Evolutionary conservation across 108 stramenopile genomes (phyloP).

Genomic region (Pseudonitzschia multiseries): DNA sequence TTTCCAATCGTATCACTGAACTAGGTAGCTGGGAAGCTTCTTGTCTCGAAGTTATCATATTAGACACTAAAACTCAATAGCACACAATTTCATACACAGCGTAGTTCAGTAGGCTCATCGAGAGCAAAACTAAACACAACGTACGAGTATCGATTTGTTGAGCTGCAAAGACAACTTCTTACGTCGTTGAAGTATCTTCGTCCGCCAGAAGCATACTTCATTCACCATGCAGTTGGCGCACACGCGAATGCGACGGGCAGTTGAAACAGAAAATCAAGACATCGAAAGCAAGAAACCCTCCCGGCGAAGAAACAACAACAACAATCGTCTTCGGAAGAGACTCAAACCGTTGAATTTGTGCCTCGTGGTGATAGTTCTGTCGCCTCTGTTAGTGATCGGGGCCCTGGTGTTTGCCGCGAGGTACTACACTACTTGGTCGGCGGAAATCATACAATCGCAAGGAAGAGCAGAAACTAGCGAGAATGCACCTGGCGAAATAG

Average conservation of each 20-base stretch:
- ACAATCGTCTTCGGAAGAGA: neutral
- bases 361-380: slow-evolving; percentile 1
- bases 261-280: slow-evolving; percentile 24
- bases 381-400: neutral
- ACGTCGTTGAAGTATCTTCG: too few species aligned
- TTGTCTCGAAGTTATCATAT: too few species aligned
- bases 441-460: neutral
- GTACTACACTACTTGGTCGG: neutral
- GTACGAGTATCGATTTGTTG: too few species aligned
- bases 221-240: slow-evolving; percentile 8
- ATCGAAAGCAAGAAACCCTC: neutral
- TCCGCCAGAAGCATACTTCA: too few species aligned
- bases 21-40: too few species aligned
- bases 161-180: too few species aligned
- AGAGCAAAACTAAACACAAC: too few species aligned
- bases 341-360: slow-evolving; percentile 5
- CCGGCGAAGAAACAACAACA: neutral
- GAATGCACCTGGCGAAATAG: neutral
- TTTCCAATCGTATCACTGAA: too few species aligned
- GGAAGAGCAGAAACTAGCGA: neutral
- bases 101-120: too few species aligned
- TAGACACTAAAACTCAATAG: too few species aligned
- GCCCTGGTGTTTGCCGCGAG: neutral
- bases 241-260: slow-evolving; percentile 31
- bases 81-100: too few species aligned